Evolutionary conservation across 345 rosid genomes (phyloP).

Genomic region (Lepidium aucheri): DNA sequence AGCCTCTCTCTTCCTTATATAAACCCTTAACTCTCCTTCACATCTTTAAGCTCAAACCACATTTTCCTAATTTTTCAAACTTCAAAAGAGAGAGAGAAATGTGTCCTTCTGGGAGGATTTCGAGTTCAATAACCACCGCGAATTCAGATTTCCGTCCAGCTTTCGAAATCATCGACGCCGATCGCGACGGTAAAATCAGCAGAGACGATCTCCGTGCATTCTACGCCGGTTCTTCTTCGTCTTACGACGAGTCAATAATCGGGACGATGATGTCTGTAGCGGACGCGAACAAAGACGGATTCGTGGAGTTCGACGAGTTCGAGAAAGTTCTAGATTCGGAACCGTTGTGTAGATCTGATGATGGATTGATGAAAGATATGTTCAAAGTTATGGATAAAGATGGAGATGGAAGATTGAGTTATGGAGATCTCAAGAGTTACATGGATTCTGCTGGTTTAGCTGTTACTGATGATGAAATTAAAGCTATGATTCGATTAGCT

Average conservation of each 20-base stretch:
- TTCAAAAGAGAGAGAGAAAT: neutral
- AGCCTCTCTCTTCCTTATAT: neutral
- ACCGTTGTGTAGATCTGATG: neutral
- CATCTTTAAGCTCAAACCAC: neutral
- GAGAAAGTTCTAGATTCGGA: constrained; percentile 43
- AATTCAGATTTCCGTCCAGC: constrained; percentile 43
- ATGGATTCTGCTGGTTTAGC: constrained; percentile 60
- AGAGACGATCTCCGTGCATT: constrained; percentile 53
- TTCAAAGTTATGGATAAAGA: constrained; percentile 77
- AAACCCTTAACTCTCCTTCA: constrained; percentile 15
- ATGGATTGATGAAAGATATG: constrained; percentile 44
- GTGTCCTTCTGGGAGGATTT: constrained; percentile 44
- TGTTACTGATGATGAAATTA: constrained; percentile 47
- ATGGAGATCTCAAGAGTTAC: constrained; percentile 53
- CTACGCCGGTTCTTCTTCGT: constrained; percentile 35
- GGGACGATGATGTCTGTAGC: constrained; percentile 71
- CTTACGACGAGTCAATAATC: constrained; percentile 38
- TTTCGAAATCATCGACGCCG: constrained; percentile 76
- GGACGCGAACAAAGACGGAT: constrained; percentile 66
- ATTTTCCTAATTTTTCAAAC: neutral
- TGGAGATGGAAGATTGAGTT: constrained; percentile 72
- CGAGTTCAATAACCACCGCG: constrained; percentile 4
- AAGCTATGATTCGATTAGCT: constrained; percentile 58
- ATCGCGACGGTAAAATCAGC: constrained; percentile 90
- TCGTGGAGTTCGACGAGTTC: constrained; percentile 83